Evolutionary conservation across 2,329 filamentous ascomycete genomes (phyloP), one percentile per base, ranked within the genome.

Genomic region (Fusarium musae): DNA sequence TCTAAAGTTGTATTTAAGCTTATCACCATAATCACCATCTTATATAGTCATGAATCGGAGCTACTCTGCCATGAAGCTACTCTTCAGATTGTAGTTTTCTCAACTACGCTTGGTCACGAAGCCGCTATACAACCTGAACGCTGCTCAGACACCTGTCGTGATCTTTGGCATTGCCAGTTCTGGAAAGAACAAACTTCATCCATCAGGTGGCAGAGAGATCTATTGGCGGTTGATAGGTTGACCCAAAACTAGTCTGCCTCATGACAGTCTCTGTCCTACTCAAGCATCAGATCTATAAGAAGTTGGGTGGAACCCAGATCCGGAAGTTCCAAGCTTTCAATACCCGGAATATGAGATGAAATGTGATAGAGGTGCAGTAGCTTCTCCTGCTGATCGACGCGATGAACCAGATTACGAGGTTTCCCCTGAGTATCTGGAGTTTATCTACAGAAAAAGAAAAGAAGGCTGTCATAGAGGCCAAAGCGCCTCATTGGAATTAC

Each of bases 91-190:
- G 21, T 32, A 17, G 21, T 15, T 6, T 3, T 34, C 16, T 34
- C 3, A 5, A 23, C 8, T 10, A 32, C 28, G 15, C 16, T 7
- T 21, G 9, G 21, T 43, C 17, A 26, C 36, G 19, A 60, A 15
- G 19, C 11, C 13, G 26, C 34, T 16, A 3, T 23, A n/a, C 12
- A 30, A 15, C n/a, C 15, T 5, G 6, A 12, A 30, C 21, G 16
- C 6, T 43, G 23, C 42, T 37, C 4, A 49, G 11, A 17, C 36
- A 30, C 3, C 1, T 11, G 11, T 11, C 19, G 5, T 13, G 21
- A 39, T 46, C 21, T 50, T 61, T 61, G 44, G 23, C 2, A 61
- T 63, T 50, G 30, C 61, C 21, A 30, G 21, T 61, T 43, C 19
- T 21, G 44, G 61, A 43, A 9, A 63, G 34, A 26, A 37, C 43